Conservation (phyloP, 768 basidiomycete genomes). For the Suillus lakei region DNA sequence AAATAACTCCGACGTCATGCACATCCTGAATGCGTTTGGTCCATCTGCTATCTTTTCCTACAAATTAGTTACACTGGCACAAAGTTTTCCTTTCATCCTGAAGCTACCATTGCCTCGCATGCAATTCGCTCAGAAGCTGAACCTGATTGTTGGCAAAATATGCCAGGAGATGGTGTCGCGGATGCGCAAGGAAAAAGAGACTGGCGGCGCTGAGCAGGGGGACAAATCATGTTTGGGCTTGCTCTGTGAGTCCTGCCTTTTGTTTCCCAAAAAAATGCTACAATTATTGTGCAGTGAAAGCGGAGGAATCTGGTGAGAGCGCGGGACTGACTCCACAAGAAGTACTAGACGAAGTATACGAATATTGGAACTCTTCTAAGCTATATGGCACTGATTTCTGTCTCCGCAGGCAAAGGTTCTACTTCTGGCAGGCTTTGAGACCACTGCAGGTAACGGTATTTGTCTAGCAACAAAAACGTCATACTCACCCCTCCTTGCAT, state of each 20-base stretch:
- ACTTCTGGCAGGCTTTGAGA: conserved; percentile 20
- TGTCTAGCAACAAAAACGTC: not conserved
- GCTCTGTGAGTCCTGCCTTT: not conserved
- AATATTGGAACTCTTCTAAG: not conserved
- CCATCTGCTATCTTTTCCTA: conserved; percentile 17
- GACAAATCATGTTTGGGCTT: not conserved
- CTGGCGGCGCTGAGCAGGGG: conserved; percentile 21
- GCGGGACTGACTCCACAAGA: not conserved
- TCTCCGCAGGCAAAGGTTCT: conserved; percentile 14
- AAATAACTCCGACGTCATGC: conserved; percentile 29
- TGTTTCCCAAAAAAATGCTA: not conserved
- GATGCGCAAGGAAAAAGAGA: conserved; percentile 38
- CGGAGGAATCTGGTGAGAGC: not conserved
- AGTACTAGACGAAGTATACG: not conserved
- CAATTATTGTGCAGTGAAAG: not conserved
- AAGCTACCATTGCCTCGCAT: conserved; percentile 36
- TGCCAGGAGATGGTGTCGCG: conserved; percentile 37
- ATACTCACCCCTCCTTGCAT: not conserved
- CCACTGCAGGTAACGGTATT: conserved; percentile 28
- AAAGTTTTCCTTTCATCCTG: conserved; percentile 34
- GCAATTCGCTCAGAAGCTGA: conserved; percentile 30
- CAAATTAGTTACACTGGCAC: conserved; percentile 22
- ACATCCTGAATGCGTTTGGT: conserved; percentile 31
- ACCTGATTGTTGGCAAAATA: conserved; percentile 38
- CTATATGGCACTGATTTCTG: not conserved